A percentile compares a stretch with the other conserved stretches of the same genome.
Evolutionary conservation across 1,139 yeast genomes (phyloP).

Genomic region (Blastobotrys aristatus): DNA sequence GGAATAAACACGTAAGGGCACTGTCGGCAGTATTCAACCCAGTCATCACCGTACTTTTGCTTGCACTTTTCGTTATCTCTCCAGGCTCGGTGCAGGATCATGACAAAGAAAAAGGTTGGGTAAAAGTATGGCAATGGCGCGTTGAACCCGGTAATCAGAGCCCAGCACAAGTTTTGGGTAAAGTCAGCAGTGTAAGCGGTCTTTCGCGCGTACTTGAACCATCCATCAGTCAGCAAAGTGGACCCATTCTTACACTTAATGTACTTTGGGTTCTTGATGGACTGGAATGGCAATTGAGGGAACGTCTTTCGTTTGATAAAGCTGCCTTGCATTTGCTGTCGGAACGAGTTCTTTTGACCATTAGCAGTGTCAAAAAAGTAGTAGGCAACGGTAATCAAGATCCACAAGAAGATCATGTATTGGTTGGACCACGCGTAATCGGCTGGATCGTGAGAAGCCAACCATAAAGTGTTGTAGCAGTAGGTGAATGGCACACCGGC

Average conservation of each 20-base stretch:
- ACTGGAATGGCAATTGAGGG: slow-evolving; percentile 87
- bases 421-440: slow-evolving; percentile 68
- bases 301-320: slow-evolving; percentile 69
- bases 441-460: slow-evolving; percentile 74
- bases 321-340: slow-evolving; percentile 83
- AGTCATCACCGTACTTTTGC: slow-evolving; percentile 86
- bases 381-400: slow-evolving; percentile 61
- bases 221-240: slow-evolving; percentile 80
- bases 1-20: slow-evolving; percentile 95
- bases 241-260: slow-evolving; percentile 84
- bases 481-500: slow-evolving; percentile 99
- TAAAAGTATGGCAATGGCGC: slow-evolving; percentile 95
- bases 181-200: slow-evolving; percentile 94
- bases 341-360: slow-evolving; percentile 91
- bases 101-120: slow-evolving; percentile 84
- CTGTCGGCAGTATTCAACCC: slow-evolving; percentile 78
- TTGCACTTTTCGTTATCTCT: slow-evolving; percentile 84
- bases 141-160: slow-evolving; percentile 76
- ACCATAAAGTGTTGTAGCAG: slow-evolving; percentile 83
- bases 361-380: slow-evolving; percentile 93
- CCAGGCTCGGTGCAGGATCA: slow-evolving; percentile 78
- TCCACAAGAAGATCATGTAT: slow-evolving; percentile 55
- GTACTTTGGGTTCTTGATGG: slow-evolving; percentile 74
- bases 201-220: slow-evolving; percentile 87
- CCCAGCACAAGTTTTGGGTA: slow-evolving; percentile 87